Evolutionary conservation across 148 eudicot genomes (phyloP).

Genomic region (Arbutus unedo): DNA sequence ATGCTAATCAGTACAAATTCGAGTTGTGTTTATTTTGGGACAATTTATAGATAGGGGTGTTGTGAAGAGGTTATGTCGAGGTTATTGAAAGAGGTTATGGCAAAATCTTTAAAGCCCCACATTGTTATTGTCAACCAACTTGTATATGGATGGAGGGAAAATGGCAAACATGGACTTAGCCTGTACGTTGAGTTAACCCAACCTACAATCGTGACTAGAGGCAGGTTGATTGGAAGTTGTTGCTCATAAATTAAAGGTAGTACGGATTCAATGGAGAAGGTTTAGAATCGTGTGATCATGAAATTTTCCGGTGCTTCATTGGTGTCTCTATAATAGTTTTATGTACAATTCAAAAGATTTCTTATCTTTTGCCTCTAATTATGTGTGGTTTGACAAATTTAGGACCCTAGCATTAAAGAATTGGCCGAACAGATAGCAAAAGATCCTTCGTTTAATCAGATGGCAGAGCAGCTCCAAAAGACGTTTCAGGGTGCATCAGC

Average conservation of each 20-base stretch:
- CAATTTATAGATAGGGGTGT: not conserved
- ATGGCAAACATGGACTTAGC: not conserved
- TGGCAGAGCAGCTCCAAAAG: slow-evolving; percentile 94
- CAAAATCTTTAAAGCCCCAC: not conserved
- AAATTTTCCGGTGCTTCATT: not conserved
- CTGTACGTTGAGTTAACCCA: not conserved
- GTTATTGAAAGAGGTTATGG: not conserved
- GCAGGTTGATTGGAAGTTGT: not conserved
- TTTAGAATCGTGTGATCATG: not conserved
- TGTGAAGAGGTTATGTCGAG: not conserved
- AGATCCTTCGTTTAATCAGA: slow-evolving; percentile 87
- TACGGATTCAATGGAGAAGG: not conserved
- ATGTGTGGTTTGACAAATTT: slow-evolving; percentile 18
- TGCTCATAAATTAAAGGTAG: not conserved
- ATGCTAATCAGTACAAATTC: not conserved
- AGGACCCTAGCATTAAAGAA: slow-evolving; percentile 98
- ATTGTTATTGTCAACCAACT: not conserved
- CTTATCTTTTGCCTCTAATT: not conserved
- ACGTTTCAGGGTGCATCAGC: slow-evolving; percentile 60
- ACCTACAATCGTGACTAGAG: not conserved
- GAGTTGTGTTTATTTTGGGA: not conserved
- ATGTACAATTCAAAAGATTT: not conserved
- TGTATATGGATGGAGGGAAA: not conserved
- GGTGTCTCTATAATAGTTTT: not conserved
- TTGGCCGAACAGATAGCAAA: slow-evolving; percentile 90